Conservation (phyloP, 1,284 basidiomycete species). For the Leccinum pachyderme region DNA sequence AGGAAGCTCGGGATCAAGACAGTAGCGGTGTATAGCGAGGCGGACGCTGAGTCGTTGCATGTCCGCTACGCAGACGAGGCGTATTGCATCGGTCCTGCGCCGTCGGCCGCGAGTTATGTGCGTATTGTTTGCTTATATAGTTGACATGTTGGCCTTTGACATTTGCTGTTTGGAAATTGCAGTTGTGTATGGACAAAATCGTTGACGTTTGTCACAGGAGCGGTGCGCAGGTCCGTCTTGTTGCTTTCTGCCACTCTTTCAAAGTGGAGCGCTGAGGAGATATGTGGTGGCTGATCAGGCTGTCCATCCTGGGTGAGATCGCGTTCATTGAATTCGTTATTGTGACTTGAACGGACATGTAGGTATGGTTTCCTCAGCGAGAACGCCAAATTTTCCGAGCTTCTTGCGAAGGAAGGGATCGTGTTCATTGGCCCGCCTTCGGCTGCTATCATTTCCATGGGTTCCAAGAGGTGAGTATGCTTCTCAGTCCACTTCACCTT, state of each 20-base stretch:
- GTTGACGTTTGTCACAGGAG: slow-evolving; percentile 76
- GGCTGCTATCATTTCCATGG: slow-evolving; percentile 92
- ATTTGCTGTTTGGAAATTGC: not conserved
- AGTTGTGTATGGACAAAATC: slow-evolving; percentile 89
- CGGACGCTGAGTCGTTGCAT: slow-evolving; percentile 77
- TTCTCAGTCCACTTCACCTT: not conserved
- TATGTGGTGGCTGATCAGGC: slow-evolving; percentile 44
- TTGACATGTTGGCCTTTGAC: too few relatives aligned
- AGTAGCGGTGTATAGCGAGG: slow-evolving; percentile 88
- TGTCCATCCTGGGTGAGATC: slow-evolving; percentile 72
- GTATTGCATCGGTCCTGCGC: slow-evolving; percentile 89
- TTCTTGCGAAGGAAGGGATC: slow-evolving; percentile 84
- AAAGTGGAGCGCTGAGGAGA: slow-evolving; percentile 5
- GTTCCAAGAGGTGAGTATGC: slow-evolving; percentile 68
- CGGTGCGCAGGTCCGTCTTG: slow-evolving; percentile 73
- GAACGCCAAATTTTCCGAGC: slow-evolving; percentile 87
- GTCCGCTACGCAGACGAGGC: slow-evolving; percentile 91
- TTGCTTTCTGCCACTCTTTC: not conserved
- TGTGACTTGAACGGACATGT: not conserved
- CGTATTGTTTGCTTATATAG: slow-evolving; percentile 30
- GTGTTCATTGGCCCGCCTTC: slow-evolving; percentile 96
- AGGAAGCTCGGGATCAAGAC: slow-evolving; percentile 84
- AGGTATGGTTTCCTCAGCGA: slow-evolving; percentile 93
- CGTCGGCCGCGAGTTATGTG: slow-evolving; percentile 86
- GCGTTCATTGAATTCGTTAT: not conserved